A percentile compares a stretch with the other conserved stretches of the same genome.
phyloP scores from a whole-genome alignment of 352 stramenopile species.

The Blastocystis sp. region DNA sequence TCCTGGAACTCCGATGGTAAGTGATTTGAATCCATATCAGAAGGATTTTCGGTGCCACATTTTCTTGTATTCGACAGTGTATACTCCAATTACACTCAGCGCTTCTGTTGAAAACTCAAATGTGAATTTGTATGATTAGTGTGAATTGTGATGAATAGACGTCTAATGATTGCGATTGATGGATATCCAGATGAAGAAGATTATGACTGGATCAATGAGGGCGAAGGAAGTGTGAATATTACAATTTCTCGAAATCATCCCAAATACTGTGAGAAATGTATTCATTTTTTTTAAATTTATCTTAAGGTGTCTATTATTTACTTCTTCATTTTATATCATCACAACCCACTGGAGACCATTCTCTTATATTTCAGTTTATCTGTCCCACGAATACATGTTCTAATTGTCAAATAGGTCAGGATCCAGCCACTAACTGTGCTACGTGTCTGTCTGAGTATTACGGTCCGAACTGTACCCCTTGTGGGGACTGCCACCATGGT shows the following conservation, averaged over 20 bases:
- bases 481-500: slow-evolving; percentile 78
- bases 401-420: slow-evolving; percentile 78
- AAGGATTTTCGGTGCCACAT: background rate
- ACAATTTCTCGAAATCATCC: slow-evolving; percentile 40
- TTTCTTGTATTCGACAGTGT: slow-evolving; percentile 39
- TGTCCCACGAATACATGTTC: slow-evolving; percentile 29
- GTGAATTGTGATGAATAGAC: background rate
- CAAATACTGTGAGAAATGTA: slow-evolving; percentile 60
- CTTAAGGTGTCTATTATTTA: background rate
- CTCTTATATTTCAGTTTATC: background rate
- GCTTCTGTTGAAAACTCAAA: background rate
- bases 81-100: slow-evolving; percentile 31
- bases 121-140: background rate
- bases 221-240: background rate
- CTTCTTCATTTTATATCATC: too few species aligned
- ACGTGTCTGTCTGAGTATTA: slow-evolving; percentile 82
- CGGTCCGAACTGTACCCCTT: slow-evolving; percentile 76
- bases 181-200: background rate
- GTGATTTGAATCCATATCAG: background rate
- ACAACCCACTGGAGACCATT: background rate
- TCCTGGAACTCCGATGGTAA: background rate
- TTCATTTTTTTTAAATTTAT: slow-evolving; percentile 4
- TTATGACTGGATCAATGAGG: slow-evolving; percentile 10
- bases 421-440: slow-evolving; percentile 77
- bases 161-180: slow-evolving; percentile 12